Evolutionary conservation across 208 protist species (phyloP).

Genomic region (Acanthamoeba culbertsoni): DNA sequence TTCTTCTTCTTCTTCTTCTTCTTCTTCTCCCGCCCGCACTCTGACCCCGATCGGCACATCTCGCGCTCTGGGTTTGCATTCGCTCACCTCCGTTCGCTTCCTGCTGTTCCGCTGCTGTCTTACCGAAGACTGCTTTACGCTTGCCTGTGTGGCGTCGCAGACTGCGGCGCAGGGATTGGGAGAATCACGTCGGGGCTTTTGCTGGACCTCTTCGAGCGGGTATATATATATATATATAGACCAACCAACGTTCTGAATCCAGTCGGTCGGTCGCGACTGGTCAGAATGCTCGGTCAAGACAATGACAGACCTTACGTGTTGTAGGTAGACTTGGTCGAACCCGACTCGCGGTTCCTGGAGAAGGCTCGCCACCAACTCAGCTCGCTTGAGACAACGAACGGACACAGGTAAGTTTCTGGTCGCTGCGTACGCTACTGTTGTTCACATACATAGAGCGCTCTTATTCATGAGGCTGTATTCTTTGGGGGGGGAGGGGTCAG

Average conservation of each 20-base stretch:
- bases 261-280: not conserved
- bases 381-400: not conserved
- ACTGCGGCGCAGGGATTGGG: conserved; percentile 80
- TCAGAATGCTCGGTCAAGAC: not conserved
- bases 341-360: conserved; percentile 70
- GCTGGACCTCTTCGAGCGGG: conserved; percentile 65
- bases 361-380: conserved; percentile 56
- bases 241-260: not conserved
- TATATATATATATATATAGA: too few relatives aligned
- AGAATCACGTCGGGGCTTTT: conserved; percentile 69
- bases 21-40: not conserved
- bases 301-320: not conserved
- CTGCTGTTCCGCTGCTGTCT: not conserved
- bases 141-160: not conserved
- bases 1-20: not conserved
- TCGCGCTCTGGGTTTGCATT: not conserved
- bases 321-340: conserved; percentile 75
- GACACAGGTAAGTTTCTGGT: not conserved
- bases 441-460: not conserved
- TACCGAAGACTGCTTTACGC: not conserved
- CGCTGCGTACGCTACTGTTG: not conserved
- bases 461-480: not conserved
- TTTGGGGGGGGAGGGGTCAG: conserved; percentile 9
- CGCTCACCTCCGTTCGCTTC: not conserved
- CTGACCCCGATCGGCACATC: not conserved